Base-by-base conservation (phyloP, 495 filamentous ascomycete genomes). In the Emericellopsis terricola region DNA sequence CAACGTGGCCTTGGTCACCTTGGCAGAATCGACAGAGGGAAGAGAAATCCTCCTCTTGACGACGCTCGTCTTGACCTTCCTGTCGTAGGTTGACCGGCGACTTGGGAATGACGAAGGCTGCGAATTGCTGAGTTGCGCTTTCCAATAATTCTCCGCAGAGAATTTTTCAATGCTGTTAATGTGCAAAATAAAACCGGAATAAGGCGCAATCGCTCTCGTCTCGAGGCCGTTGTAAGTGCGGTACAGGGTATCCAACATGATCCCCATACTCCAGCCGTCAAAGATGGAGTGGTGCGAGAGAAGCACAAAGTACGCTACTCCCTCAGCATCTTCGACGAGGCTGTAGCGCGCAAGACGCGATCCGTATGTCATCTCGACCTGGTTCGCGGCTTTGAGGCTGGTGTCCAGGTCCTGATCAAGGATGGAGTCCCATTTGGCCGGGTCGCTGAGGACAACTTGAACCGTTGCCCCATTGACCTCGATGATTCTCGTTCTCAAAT, bases 221-320 rank as follows among this genome's bases (percentile, higher is more conserved):
- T 10, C 6, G 20, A 14, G 31, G 4, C 9, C 8, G 36, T 14
- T 18, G 18, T 20, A 33, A 11, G 19, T 28, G 16, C 43, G 15
- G 1, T 37, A 17, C 18, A 47, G 19, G 7, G 33, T 29, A 31
- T 31, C n/a, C 31, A 33, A 20, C 4, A 33, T 3, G 3, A 33
- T 14, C 11, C 18, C 24, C 9, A 33, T 14, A 16, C 31, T 14
- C 31, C 31, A 33, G 9, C 31, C 31, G 11, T 33, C 31, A 21
- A 21, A 33, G 17, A 33, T 16, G n/a, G 31, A 18, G 18, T 33
- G 31, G 10, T 11, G 29, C 40, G 19, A 55, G 8, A 68, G 69
- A 62, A 61, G 67, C 2, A 73, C 52, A 45, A 75, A 68, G 29
- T 58, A 31, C 3, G 18, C 8, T 21, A 17, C 36, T 8, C 18